Base-by-base conservation (phyloP, 805 yeast genomes). In the Schizosaccharomyces japonicus region DNA sequence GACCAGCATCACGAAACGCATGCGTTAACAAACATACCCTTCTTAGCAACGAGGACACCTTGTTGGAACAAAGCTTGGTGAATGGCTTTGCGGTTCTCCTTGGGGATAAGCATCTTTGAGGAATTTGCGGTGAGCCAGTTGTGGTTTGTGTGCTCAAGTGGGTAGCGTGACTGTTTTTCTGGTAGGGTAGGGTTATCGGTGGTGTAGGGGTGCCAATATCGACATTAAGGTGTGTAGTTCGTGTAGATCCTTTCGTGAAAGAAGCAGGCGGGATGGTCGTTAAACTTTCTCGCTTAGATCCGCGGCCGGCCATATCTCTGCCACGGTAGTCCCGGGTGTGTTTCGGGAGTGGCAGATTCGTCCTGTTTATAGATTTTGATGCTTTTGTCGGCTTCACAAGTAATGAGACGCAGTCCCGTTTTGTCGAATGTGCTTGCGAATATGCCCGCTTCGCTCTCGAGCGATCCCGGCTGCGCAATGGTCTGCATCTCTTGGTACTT, bases 31-130 rank as follows among this genome's bases (percentile, higher is more conserved):
- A 21, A 6, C 25, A 19, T 36, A 36, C 42, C 42, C 42, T 90
- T 90, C 80, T 85, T 82, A 67, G 99, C 98, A 64, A 90, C 96
- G 68, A 83, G 82, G 69, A 87, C 98, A 75, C 99, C 99, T 78
- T 90, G 96, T 81, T 65, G 64, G 40, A 47, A 29, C 29, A 50
- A 47, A 26, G 49, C 36, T 31, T 45, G 36, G 92, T 84, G 94
- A 71, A 90, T 90, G 85, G 82, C 82, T 76, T 82, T 83, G 80
- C 99, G 85, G 71, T 90, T 98, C 72, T 83, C 93, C 75, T 82
- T 90, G 74, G 99, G 96, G 78, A 90, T 90, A 76, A 90, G 78
- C 99, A 90, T 90, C 66, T 61, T 76, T 42, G 46, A 29, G 33
- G 46, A 31, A 21, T 47, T 23, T 47, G 42, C 42, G 23, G 27